These are phyloP conservation scores for Santalum album DNA, from an alignment of 164 flowering plant species.

Conservation along the genomic window DNA sequence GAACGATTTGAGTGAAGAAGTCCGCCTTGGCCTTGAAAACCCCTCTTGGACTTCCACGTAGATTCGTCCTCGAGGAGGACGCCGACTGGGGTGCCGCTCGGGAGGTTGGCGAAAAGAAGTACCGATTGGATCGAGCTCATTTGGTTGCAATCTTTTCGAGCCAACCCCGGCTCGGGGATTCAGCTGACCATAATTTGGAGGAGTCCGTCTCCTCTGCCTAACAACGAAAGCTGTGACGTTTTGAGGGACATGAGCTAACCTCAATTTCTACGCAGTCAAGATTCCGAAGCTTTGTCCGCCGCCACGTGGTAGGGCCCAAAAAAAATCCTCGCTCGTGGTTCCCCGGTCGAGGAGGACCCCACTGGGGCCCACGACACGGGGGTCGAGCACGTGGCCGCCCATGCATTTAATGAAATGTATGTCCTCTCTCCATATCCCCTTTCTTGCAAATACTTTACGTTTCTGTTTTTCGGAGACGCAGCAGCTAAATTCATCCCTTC, in stretches of 20 bases:
- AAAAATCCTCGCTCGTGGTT: neutral
- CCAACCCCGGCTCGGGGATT: neutral
- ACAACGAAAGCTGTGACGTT: neutral
- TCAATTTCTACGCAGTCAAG: neutral
- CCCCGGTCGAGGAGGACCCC: neutral
- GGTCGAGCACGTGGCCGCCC: neutral
- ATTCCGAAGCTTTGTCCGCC: neutral
- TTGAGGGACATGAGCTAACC: neutral
- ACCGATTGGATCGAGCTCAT: neutral
- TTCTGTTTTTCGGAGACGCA: too few relatives aligned
- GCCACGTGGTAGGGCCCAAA: neutral
- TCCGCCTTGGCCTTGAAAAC: neutral
- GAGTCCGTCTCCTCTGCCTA: neutral
- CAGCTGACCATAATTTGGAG: neutral
- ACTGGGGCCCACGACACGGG: neutral
- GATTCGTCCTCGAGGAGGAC: neutral
- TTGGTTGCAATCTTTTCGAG: neutral
- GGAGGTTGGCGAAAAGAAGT: neutral
- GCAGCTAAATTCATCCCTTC: too few relatives aligned
- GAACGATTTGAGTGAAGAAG: neutral
- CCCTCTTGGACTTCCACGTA: neutral
- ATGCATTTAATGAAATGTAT: too few relatives aligned
- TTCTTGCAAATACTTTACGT: too few relatives aligned
- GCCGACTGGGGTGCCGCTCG: neutral
- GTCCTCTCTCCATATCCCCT: too few relatives aligned